phyloP scores from a whole-genome alignment of 1,284 basidiomycete species.

The Marasmius tenuissimus region DNA sequence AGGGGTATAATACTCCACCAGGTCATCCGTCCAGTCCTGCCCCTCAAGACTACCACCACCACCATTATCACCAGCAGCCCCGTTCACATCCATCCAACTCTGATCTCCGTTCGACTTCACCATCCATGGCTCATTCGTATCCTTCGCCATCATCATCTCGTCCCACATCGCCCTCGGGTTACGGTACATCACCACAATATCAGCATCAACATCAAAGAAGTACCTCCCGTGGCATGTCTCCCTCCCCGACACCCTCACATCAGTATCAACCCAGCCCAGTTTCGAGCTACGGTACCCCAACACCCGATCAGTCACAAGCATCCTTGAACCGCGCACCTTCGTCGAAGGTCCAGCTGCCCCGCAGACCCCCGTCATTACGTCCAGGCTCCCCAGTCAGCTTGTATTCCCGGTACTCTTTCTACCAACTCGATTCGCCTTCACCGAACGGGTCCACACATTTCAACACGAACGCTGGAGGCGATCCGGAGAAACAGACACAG shows the following conservation, averaged over 20 bases:
- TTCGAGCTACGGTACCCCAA: too few species aligned
- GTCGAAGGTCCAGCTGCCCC: constrained; percentile 2
- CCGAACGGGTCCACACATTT: constrained; percentile 27
- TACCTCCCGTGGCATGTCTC: neutral
- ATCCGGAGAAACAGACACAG: neutral
- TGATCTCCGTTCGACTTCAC: neutral
- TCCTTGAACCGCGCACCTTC: neutral
- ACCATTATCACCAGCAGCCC: neutral
- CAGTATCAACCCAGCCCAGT: constrained; percentile 1
- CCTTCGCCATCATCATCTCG: constrained; percentile 1
- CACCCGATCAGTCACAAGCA: constrained; percentile 3
- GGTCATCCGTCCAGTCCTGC: neutral
- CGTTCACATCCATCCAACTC: neutral
- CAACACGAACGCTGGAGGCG: constrained; percentile 3
- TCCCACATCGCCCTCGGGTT: neutral
- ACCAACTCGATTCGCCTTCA: constrained; percentile 52
- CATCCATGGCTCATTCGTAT: neutral
- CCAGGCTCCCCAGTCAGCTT: constrained; percentile 46
- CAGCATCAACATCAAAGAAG: neutral
- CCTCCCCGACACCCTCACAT: neutral
- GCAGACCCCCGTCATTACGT: constrained; percentile 28
- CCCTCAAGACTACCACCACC: neutral
- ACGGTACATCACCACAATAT: neutral
- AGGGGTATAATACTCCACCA: neutral
- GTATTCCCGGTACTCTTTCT: constrained; percentile 69